Percentiles rank a stretch among this genome's conserved stretches.
These are phyloP conservation scores for Mycena vitilis DNA, from an alignment of 768 basidiomycete genomes.

Conservation along the genomic window DNA sequence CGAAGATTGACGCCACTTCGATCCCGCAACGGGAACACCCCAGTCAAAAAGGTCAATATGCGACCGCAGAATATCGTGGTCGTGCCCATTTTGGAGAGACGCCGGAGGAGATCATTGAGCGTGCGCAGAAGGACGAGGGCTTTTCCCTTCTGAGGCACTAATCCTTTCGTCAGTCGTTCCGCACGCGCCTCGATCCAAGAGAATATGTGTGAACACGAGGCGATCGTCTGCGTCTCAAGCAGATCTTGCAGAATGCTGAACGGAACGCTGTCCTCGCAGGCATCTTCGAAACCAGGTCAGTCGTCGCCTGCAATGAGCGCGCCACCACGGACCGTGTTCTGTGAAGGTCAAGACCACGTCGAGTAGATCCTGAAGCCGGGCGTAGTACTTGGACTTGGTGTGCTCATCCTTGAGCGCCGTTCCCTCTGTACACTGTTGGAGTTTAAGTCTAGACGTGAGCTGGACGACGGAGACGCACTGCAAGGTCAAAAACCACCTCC, in stretches of 20 bases:
- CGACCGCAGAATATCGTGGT: conserved; percentile 91
- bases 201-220: conserved; percentile 88
- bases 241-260: conserved; percentile 83
- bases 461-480: conserved; percentile 56
- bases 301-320: neutral
- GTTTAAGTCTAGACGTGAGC: neutral
- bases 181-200: conserved; percentile 87
- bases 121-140: conserved; percentile 86
- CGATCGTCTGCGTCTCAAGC: conserved; percentile 86
- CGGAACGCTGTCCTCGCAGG: conserved; percentile 81
- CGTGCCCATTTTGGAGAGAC: conserved; percentile 86
- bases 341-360: conserved; percentile 83
- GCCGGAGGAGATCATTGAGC: conserved; percentile 87
- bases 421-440: conserved; percentile 72
- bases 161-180: conserved; percentile 74
- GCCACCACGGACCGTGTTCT: conserved; percentile 68
- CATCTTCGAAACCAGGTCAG: conserved; percentile 57
- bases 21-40: conserved; percentile 89
- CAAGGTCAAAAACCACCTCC: conserved; percentile 77
- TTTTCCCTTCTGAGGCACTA: conserved; percentile 90
- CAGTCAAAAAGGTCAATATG: conserved; percentile 87
- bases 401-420: conserved; percentile 64
- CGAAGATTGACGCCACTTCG: conserved; percentile 92
- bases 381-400: conserved; percentile 70
- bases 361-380: conserved; percentile 67